Base-by-base conservation (phyloP, 75 land plant genomes). In the Azolla pinnata region DNA sequence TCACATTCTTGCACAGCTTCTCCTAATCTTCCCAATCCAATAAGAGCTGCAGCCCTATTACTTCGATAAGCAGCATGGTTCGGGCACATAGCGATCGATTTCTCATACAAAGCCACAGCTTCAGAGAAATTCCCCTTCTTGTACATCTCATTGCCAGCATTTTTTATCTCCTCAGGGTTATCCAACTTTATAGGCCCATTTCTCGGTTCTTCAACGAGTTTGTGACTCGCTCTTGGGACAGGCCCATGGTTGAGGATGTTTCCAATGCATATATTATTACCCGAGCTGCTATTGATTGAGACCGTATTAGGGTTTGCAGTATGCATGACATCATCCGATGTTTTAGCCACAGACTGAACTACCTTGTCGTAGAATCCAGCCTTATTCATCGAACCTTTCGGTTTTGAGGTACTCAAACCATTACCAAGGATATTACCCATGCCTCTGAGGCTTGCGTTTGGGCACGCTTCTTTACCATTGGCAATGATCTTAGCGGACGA, bases 1-100 rank as follows among this genome's bases (percentile, higher is more conserved):
- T 81, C 75, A 49, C 85, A 95, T 60, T 89, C 96, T 76, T 28
- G 66, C n/a, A 81, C 76, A 4, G 99, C 99, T 67, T 95, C 91
- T 1, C 49, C 60, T 54, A 85, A 44, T 56, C 79, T 67, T 31
- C 88, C 85, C 14, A 95, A 62, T 0, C 74, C 85, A 44, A 67
- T 69, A 62, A 89, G 64, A 21, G 91, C 88, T 24, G 96, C 99
- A 33, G 97, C 86, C 47, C 85, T 59, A 61, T 95, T 95, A 59
- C 83, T 81, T 56, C 75, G 62, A 48, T 69, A 95, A 12, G 81
- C 67, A 0, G 88, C 90, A 70, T 76, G 75, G 0, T 68, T 73
- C 9, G 96, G 96, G 20, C 71, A 68, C 59, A 86, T 29, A 0
- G 66, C 73, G 35, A 90, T 75, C 0, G 99, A 95, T 56, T 76